phyloP scores from a whole-genome alignment of 805 yeast genomes.

The Kodamaea fukazawae region DNA sequence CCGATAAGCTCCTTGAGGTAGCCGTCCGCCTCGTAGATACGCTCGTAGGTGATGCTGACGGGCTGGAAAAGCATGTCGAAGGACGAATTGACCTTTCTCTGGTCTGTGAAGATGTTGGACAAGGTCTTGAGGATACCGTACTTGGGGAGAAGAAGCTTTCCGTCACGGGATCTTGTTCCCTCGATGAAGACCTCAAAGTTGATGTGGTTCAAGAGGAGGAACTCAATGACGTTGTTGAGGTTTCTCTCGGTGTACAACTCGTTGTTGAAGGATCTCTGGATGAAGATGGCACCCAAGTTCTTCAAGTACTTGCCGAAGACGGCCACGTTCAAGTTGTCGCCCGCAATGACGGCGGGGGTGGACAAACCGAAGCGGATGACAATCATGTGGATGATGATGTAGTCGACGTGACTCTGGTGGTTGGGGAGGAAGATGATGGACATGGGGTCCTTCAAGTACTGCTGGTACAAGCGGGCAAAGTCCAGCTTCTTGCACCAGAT shows the following conservation, averaged over 20 bases:
- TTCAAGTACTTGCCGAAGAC: constrained; percentile 50
- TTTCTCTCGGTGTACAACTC: constrained; percentile 46
- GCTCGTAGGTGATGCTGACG: constrained; percentile 56
- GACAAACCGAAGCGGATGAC: constrained; percentile 53
- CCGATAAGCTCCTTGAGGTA: constrained; percentile 58
- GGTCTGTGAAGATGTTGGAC: constrained; percentile 44
- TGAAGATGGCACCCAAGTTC: constrained; percentile 55
- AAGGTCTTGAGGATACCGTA: constrained; percentile 58
- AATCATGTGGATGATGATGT: constrained; percentile 54
- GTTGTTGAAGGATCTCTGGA: constrained; percentile 47
- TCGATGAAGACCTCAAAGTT: constrained; percentile 61
- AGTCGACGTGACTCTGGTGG: constrained; percentile 62
- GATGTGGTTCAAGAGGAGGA: constrained; percentile 45
- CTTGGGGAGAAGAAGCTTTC: constrained; percentile 61
- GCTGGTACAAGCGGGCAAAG: constrained; percentile 26
- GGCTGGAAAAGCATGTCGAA: constrained; percentile 48
- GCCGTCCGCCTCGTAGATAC: constrained; percentile 54
- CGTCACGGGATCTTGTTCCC: constrained; percentile 66
- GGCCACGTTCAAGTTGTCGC: constrained; percentile 63
- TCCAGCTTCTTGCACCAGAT: constrained; percentile 37
- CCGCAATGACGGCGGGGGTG: constrained; percentile 58
- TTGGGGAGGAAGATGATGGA: constrained; percentile 53
- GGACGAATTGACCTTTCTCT: constrained; percentile 20
- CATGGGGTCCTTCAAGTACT: constrained; percentile 40
- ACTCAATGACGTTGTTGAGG: constrained; percentile 48